Base-by-base conservation (phyloP, 768 basidiomycete genomes). In the Lactarius akahatsu region DNA sequence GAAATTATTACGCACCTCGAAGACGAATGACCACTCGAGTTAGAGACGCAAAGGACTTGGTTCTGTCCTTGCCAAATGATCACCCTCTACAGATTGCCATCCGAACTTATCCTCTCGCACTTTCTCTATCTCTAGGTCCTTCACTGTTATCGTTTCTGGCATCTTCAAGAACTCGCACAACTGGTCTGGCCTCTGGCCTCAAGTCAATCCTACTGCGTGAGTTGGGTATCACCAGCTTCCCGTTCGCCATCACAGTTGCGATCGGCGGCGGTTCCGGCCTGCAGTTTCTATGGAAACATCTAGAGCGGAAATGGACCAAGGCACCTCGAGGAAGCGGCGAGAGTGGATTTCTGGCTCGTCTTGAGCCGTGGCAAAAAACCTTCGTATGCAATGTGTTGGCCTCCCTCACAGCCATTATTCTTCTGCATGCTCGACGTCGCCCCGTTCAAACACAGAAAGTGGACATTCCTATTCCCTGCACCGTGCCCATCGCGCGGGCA, bases 101-200 rank as follows among this genome's bases (percentile, higher is more conserved):
- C 36, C 82, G 90, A 69, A 88, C 91, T 0, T 92, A 91, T 75
- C 80, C 78, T 4, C 82, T 92, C 11, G 80, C 84, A 0, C 78
- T 90, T 10, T 86, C 84, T 2, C 80, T 92, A 26, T 85, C 85
- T 1, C 80, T 92, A n/a, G 85, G 85, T 2, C 90, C 91, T 1
- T 79, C 83, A 2, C 76, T 91, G 11, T 65, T 90, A 3, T 84
- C 86, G 1, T 80, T 88, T 66, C 40, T 85, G 13, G 75, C 78
- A 1, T 76, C 82, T 4, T 56, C 66, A 4, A 76, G 69, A 59
- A 57, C 73, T 36, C 71, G 63, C 65, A 67, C 63, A 32, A 76
- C 61, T 61, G 74, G 58, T 66, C 71, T 64, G 52, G 60, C 69
- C 28, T 32, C 60, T 45, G 57, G 63, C 60, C 70, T 70, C 70